Evolutionary conservation across 192 early-diverging fungal species (phyloP), one percentile per base, ranked within the genome.

Genomic region (Rhizophlyctis rosea): DNA sequence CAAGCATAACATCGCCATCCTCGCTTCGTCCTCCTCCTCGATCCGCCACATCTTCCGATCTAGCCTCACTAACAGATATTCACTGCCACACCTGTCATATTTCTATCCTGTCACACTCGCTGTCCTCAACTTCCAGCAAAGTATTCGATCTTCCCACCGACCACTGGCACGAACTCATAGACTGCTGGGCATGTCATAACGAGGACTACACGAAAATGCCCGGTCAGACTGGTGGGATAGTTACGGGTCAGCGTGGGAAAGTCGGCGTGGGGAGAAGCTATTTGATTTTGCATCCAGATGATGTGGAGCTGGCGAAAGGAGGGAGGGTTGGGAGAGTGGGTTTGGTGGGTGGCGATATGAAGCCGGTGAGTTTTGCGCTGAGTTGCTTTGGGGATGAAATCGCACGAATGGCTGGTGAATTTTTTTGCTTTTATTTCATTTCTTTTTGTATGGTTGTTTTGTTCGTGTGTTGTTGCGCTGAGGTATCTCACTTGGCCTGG

Each of bases 151-250:
- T 80, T 30, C 81, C 81, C 5, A 78, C 76, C 13, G 73, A 79
- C 34, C 70, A 78, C 57, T 83, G 81, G 81, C 73, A 76, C 59
- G 81, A 83, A 58, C 62, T 83, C 24, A 51, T 72, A 14, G 81
- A 83, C 56, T 79, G 75, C 61, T 83, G 81, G 81, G 74, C 77
- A 0, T 83, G 81, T 50, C 81, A 83, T 53, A 54, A 70, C 30
- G 81, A 83, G 54, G 78, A 83, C 57, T 83, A 80, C 60, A 62
- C 62, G 34, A 58, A 72, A 18, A 47, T 64, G 35, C 67, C 61
- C 25, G 75, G 73, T 1, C 75, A 81, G 48, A 51, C 59, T n/a
- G 73, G 65, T 0, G 70, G 68, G 4, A 67, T 76, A 29, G 69
- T 81, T 27, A 59, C 64, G 13, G 69, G 76, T 3, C 33, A 70